Percentiles rank a stretch among this genome's conserved stretches.
Evolutionary conservation across 164 flowering plant genomes (phyloP).

Genomic region (Liquidambar formosana): DNA sequence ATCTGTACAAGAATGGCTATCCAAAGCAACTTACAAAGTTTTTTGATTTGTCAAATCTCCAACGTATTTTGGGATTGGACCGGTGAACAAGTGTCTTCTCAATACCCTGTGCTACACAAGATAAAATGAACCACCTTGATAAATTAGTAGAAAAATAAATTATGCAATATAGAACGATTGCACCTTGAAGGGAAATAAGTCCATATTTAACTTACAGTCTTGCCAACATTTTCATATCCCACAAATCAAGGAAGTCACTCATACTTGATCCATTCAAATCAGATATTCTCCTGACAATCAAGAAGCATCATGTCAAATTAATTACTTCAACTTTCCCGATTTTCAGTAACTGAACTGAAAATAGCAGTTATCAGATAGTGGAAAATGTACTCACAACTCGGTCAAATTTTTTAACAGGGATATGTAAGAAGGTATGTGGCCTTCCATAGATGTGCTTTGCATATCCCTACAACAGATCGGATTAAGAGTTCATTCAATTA

Average conservation of each 20-base stretch:
- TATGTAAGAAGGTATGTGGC: conserved; percentile 79
- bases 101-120: conserved; percentile 46
- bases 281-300: conserved; percentile 68
- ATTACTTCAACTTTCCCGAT: neutral
- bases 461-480: conserved; percentile 49
- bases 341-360: no score
- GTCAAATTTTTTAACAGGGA: conserved; percentile 46
- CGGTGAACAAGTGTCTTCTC: conserved; percentile 68
- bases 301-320: conserved; percentile 10
- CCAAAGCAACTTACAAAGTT: conserved; percentile 47
- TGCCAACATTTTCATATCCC: conserved; percentile 34
- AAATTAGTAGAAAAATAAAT: neutral
- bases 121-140: neutral
- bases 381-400: conserved; percentile 47
- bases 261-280: conserved; percentile 59
- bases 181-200: neutral
- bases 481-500: neutral
- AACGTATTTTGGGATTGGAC: conserved; percentile 56
- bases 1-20: neutral
- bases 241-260: conserved; percentile 55
- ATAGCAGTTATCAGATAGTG: neutral
- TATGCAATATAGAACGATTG: no score
- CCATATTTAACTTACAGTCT: conserved; percentile 47
- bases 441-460: conserved; percentile 82
- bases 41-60: conserved; percentile 32